Evolutionary conservation across 495 filamentous ascomycete species (phyloP), one percentile per base, ranked within the genome.

Genomic region (Amorphotheca resinae): DNA sequence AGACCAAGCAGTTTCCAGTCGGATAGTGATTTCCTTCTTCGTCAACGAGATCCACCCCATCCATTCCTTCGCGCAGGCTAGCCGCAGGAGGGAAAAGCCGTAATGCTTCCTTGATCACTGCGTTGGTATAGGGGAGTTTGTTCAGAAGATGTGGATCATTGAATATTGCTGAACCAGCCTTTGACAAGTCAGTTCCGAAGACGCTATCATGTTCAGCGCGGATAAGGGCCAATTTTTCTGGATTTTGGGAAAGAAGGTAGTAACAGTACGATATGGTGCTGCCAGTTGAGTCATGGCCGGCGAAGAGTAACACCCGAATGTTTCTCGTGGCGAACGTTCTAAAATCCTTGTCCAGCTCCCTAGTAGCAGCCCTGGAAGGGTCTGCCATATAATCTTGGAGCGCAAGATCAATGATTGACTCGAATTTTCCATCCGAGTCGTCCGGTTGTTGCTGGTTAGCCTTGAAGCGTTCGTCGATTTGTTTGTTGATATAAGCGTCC

Each of bases 31-130:
- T 41, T 6, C 51, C 47, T 7, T 44, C 12, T 18, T 21, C 11
- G 36, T 50, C 51, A 14, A 8, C 15, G 9, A 52, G 30, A 7
- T 18, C 17, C 6, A 44, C 35, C 2, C 36, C 45, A 8, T 30
- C 20, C 4, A 5, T 14, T 4, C 50, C 59, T 8, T 16, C 39
- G 4, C 49, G 53, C 9, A 49, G 33, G 11, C 42, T 43, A 9
- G 45, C 47, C 1, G 55, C 64, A 4, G 57, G 42, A 2, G 64
- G 59, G 34, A 51, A 65, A 38, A 70, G 16, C 4, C 70, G 58
- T 30, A 73, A 48, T 1, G 59, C 58, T 52, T 74, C 70, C 45
- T 66, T 64, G 26, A 74, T 60, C 6, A 66, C 63, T 6, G 59
- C 66, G 3, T 54, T 44, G 1, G 65, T 68, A 43, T 71, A 74